These are phyloP conservation scores for Syzygium aromaticum DNA, from an alignment of 345 rosid species.

Conservation along the genomic window DNA sequence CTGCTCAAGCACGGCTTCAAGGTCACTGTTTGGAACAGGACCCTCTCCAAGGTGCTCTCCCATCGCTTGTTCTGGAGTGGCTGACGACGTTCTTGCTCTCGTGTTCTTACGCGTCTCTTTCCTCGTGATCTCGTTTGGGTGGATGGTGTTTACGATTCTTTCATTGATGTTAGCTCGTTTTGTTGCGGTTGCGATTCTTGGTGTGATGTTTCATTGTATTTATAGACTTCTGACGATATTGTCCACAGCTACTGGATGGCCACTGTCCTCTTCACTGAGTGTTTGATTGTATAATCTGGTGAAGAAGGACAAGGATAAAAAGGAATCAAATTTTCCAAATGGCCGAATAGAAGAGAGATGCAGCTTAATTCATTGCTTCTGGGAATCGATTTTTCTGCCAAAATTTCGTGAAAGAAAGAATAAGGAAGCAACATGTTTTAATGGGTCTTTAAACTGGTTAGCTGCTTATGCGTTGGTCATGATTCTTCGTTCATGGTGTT, in stretches of 20 bases:
- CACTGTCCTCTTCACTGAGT: not conserved
- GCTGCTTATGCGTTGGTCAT: too few species aligned
- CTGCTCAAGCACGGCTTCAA: constrained; percentile 73
- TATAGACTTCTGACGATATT: not conserved
- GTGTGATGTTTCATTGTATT: not conserved
- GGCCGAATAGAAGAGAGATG: not conserved
- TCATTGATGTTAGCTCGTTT: not conserved
- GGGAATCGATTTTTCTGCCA: not conserved
- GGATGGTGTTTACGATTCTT: not conserved
- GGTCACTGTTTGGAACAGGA: constrained; percentile 94
- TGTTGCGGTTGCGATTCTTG: not conserved
- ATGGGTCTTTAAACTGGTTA: too few species aligned
- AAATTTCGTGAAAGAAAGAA: not conserved
- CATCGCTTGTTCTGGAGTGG: not conserved
- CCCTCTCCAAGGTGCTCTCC: constrained; percentile 76
- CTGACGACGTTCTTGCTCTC: not conserved
- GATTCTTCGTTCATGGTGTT: too few species aligned
- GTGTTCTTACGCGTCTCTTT: not conserved
- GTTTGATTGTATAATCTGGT: not conserved
- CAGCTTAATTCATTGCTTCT: not conserved
- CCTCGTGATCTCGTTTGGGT: not conserved
- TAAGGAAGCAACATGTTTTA: not conserved
- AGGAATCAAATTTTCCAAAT: not conserved
- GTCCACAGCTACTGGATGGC: not conserved
- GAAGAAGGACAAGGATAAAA: not conserved